Evolutionary conservation across 2,329 filamentous ascomycete genomes (phyloP).

Genomic region (Alternaria postmessia): DNA sequence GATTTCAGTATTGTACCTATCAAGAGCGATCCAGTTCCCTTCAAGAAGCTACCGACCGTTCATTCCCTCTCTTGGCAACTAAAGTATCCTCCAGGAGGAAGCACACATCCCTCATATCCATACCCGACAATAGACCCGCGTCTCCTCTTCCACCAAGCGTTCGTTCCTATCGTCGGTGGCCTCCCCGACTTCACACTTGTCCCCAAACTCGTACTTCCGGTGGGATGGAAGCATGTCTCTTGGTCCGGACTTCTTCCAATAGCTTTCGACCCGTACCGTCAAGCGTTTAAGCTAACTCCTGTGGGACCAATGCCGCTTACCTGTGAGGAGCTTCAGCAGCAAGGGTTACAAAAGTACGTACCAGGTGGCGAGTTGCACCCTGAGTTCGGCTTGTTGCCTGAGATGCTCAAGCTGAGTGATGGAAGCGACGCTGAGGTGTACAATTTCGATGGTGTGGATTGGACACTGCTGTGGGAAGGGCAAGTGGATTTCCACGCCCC

Average conservation of each 20-base stretch:
- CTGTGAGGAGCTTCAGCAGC: conserved; percentile 29
- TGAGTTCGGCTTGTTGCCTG: conserved; percentile 21
- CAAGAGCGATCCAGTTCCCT: conserved; percentile 1
- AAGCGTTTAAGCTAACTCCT: conserved; percentile 32
- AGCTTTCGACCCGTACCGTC: conserved; percentile 26
- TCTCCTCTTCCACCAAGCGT: conserved; percentile 17
- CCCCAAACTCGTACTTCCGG: conserved; percentile 13
- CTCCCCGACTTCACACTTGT: conserved; percentile 17
- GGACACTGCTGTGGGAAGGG: conserved; percentile 18
- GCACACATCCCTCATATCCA: conserved; percentile 29
- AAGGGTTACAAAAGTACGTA: conserved; percentile 23
- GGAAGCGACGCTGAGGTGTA: conserved; percentile 24
- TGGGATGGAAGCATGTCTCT: conserved; percentile 24
- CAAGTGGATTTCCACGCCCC: conserved; percentile 8
- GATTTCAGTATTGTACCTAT: conserved; percentile 1
- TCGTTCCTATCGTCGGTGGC: conserved; percentile 24
- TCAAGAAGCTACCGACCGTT: conserved; percentile 10
- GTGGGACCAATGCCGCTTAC: conserved; percentile 28
- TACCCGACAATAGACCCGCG: conserved; percentile 25
- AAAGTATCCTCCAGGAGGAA: conserved; percentile 26
- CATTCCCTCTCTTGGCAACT: conserved; percentile 23
- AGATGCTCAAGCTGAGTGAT: conserved; percentile 17
- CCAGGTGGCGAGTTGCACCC: conserved; percentile 27
- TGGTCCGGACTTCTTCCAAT: conserved; percentile 28
- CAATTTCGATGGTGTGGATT: conserved; percentile 26